Evolutionary conservation across 2,329 filamentous ascomycete species (phyloP), one percentile per base, ranked within the genome.

Genomic region (Colletotrichum lini): DNA sequence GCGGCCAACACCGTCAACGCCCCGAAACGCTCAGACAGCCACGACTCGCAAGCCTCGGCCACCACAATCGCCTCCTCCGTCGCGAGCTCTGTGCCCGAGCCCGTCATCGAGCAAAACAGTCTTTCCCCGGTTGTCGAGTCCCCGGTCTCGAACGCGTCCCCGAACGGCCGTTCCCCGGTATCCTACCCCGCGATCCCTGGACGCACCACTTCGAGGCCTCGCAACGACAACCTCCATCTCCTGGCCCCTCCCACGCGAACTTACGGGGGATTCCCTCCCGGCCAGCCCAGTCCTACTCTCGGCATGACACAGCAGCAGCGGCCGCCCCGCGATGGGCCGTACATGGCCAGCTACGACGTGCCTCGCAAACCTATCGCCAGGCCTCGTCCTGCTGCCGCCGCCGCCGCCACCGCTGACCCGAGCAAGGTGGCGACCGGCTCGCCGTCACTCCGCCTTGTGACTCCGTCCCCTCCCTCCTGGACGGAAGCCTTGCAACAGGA

Each of bases 101-200:
- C 77, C 74, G 18, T 74, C 74, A 9, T 68, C 52, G 21, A 76
- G 60, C 78, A 70, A 63, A 77, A 72, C 66, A 82, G 80, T 54
- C 80, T 88, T 5, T 86, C 87, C 0, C 87, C 86, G 1, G 86
- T 89, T 7, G 79, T 79, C 15, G 86, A 89, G 74, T 86, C 84
- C 0, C 85, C 85, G 3, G 77, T 77, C 16, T 78, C 80, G 9
- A 74, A 64, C 52, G 59, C 64, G 2, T 72, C 67, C 18, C 66
- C 66, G 15, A 74, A 75, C 44, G 76, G 79, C 26, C 78, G 77
- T 18, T 79, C 81, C 44, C 79, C 80, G 16, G 79, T 80, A 35
- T 75, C 65, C 12, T 78, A 81, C 21, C 81, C 81, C 15, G 76
- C 69, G 58, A 82, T 81, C 42, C 75, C 71, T 2, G 75, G 73